Percentiles rank a stretch among this genome's conserved stretches.
Evolutionary conservation across 495 filamentous ascomycete genomes (phyloP).

Genomic region (Evernia prunastri): DNA sequence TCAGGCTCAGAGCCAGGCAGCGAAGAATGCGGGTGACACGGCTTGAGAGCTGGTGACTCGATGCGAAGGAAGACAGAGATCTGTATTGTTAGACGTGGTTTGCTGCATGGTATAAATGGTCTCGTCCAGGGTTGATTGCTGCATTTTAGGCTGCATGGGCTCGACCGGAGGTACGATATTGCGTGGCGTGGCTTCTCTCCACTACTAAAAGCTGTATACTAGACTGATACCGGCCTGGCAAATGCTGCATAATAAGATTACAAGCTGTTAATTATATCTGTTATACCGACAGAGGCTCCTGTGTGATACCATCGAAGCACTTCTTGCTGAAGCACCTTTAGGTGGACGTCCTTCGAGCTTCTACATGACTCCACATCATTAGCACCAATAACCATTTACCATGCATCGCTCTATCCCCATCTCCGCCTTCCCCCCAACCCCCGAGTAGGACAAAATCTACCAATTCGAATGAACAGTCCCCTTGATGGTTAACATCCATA

Average conservation of each 20-base stretch:
- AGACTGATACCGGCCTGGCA: background rate
- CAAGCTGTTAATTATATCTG: background rate
- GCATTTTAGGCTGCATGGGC: background rate
- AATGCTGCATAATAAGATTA: background rate
- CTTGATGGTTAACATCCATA: too few relatives aligned
- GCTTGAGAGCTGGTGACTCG: constrained; percentile 21
- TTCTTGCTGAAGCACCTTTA: too few relatives aligned
- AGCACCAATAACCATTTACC: too few relatives aligned
- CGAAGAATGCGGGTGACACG: constrained; percentile 21
- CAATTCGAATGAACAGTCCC: too few relatives aligned
- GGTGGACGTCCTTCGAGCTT: too few relatives aligned
- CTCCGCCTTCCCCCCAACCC: too few relatives aligned
- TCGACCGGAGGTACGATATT: background rate
- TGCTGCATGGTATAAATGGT: background rate
- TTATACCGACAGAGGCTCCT: background rate
- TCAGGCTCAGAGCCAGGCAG: constrained; percentile 19
- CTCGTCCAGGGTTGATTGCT: background rate
- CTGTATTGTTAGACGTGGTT: background rate
- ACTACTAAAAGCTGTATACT: background rate
- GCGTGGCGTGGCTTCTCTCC: background rate
- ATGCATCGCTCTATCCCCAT: too few relatives aligned
- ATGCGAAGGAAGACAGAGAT: background rate
- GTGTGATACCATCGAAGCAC: background rate
- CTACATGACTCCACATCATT: too few relatives aligned
- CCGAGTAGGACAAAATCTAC: too few relatives aligned